Conservation (phyloP, 495 filamentous ascomycete species). For the Chaetomium cochliodes region DNA sequence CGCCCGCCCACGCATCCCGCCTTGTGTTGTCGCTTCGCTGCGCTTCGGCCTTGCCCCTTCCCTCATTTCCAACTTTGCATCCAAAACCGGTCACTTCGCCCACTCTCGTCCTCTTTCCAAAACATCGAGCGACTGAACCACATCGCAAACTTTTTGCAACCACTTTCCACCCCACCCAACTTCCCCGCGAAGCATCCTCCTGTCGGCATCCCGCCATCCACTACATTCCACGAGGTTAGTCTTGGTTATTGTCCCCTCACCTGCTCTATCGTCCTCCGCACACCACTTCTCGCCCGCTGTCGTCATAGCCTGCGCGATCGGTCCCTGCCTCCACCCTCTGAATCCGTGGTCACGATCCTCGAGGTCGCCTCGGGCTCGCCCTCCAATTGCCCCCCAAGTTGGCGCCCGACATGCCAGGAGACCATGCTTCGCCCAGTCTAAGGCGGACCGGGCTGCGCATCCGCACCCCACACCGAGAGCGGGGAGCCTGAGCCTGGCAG, state of each 20-base stretch:
- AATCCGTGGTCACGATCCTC: slow-evolving; percentile 16
- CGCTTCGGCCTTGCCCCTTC: slow-evolving; percentile 40
- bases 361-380: slow-evolving; percentile 13
- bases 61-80: slow-evolving; percentile 44
- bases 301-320: slow-evolving; percentile 41
- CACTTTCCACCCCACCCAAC: slow-evolving; percentile 21
- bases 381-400: slow-evolving; percentile 25
- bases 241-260: slow-evolving; percentile 21
- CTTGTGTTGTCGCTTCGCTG: slow-evolving; percentile 36
- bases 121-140: slow-evolving; percentile 31
- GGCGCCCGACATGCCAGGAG: slow-evolving; percentile 9
- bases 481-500: slow-evolving; percentile 35
- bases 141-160: slow-evolving; percentile 22
- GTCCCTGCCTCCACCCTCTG: slow-evolving; percentile 21
- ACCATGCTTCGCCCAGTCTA: slow-evolving; percentile 15
- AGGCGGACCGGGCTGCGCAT: slow-evolving; percentile 31
- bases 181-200: slow-evolving; percentile 4
- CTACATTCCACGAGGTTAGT: slow-evolving; percentile 33
- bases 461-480: slow-evolving; percentile 35
- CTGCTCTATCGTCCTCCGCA: slow-evolving; percentile 24
- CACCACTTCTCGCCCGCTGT: slow-evolving; percentile 29
- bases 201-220: slow-evolving; percentile 13
- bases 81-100: slow-evolving; percentile 34
- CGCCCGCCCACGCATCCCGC: slow-evolving; percentile 36
- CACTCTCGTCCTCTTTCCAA: slow-evolving; percentile 30